These are phyloP conservation scores for Rhodotorula sp. DNA, from an alignment of 1,284 basidiomycete species.

Conservation along the genomic window DNA sequence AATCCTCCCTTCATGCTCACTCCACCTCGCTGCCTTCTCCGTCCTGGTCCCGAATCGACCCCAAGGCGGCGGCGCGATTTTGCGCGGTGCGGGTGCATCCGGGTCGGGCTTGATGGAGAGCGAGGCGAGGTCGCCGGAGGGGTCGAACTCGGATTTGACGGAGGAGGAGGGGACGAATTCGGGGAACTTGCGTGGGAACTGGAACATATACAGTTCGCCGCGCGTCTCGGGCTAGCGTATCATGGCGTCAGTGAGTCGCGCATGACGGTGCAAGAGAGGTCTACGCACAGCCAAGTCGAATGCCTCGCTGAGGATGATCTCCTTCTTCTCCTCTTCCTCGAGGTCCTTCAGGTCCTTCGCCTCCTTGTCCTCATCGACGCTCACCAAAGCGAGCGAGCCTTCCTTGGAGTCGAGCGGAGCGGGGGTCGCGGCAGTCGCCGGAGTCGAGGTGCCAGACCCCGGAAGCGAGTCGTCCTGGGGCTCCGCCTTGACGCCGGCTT, in stretches of 20 bases:
- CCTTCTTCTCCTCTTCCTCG: conserved; percentile 35
- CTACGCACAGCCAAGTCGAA: conserved; percentile 33
- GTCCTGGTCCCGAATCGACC: conserved; percentile 33
- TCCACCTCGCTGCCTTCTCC: conserved; percentile 36
- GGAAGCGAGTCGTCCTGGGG: conserved; percentile 19
- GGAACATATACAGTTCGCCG: conserved; percentile 44
- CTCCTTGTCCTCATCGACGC: conserved; percentile 36
- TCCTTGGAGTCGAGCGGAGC: conserved; percentile 34
- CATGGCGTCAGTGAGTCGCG: no score
- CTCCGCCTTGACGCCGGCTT: conserved; percentile 29
- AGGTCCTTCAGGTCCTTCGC: conserved; percentile 34
- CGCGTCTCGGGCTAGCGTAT: conserved; percentile 28
- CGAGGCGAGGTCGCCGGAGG: not conserved
- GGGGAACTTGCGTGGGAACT: conserved; percentile 46
- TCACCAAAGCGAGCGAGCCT: conserved; percentile 21
- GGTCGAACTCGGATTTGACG: not conserved
- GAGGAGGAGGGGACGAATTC: conserved; percentile 5
- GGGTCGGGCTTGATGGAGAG: conserved; percentile 31
- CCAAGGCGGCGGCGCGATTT: conserved; percentile 28
- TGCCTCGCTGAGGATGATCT: conserved; percentile 28
- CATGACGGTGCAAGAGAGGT: no score
- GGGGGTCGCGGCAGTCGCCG: not conserved
- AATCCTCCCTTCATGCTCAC: conserved; percentile 33
- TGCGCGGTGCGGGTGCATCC: conserved; percentile 6
- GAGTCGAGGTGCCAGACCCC: conserved; percentile 22